Conservation (phyloP, 306 rosid genomes). For the Elaeagnus macrophylla region DNA sequence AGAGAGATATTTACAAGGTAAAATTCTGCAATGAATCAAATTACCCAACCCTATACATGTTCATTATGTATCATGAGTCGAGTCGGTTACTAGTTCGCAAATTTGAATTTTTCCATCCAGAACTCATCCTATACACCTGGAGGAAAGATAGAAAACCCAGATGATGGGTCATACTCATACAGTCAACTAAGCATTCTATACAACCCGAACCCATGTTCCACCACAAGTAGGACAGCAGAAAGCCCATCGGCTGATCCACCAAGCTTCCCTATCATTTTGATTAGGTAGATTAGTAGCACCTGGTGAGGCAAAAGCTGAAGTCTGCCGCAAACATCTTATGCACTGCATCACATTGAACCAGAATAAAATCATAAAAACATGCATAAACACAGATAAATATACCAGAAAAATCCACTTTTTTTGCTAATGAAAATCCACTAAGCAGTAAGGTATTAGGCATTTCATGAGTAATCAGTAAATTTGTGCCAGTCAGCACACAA, state of each 20-base stretch:
- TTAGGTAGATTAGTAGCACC: constrained; percentile 39
- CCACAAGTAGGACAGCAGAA: constrained; percentile 96
- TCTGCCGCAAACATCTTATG: constrained; percentile 92
- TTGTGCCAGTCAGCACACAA: no score
- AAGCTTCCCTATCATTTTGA: constrained; percentile 58
- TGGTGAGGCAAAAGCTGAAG: constrained; percentile 73
- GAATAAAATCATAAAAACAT: background rate
- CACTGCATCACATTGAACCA: constrained; percentile 52
- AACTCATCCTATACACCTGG: no score
- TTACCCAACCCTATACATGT: constrained; percentile 15
- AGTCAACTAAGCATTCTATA: constrained; percentile 24
- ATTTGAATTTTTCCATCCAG: no score
- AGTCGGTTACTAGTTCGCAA: no score
- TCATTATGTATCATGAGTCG: background rate
- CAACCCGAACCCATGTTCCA: constrained; percentile 98
- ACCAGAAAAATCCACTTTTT: no score
- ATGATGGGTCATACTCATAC: no score
- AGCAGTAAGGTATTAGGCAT: background rate
- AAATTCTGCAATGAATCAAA: background rate
- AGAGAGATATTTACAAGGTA: no score
- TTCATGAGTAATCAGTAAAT: no score
- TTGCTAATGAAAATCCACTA: background rate
- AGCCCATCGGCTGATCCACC: constrained; percentile 99
- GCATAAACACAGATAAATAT: background rate
- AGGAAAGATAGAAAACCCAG: no score